Evolutionary conservation across 345 rosid species (phyloP).

Genomic region (Noccaea bulbosa): DNA sequence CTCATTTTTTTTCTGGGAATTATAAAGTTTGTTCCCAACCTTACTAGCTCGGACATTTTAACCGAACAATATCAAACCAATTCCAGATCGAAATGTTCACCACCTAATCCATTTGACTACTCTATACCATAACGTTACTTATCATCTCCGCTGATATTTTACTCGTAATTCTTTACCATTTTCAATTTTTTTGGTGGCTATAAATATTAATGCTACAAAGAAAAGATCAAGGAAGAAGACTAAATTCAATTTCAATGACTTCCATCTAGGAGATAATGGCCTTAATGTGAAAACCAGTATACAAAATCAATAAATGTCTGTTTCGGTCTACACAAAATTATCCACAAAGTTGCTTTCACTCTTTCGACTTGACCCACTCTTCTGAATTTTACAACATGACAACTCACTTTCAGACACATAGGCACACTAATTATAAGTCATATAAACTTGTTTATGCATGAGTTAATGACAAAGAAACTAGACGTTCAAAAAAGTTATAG

Average conservation of each 20-base stretch:
- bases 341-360: conserved; percentile 36
- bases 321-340: conserved; percentile 21
- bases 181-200: neutral
- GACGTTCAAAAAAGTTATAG: neutral
- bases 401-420: conserved; percentile 42
- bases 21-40: neutral
- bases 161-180: no score
- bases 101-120: neutral
- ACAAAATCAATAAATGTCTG: conserved; percentile 10
- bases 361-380: conserved; percentile 38
- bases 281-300: conserved; percentile 21
- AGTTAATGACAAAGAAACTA: conserved; percentile 6
- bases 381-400: conserved; percentile 36
- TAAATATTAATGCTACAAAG: no score
- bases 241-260: neutral
- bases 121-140: no score
- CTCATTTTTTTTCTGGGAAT: neutral
- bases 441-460: neutral
- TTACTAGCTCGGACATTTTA: neutral
- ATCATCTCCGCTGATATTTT: no score
- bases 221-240: neutral
- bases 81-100: neutral
- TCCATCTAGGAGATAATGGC: conserved; percentile 3
- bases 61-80: neutral
- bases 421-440: neutral